phyloP scores from a whole-genome alignment of 1,284 basidiomycete genomes.

The Ustilago vetiveriae region DNA sequence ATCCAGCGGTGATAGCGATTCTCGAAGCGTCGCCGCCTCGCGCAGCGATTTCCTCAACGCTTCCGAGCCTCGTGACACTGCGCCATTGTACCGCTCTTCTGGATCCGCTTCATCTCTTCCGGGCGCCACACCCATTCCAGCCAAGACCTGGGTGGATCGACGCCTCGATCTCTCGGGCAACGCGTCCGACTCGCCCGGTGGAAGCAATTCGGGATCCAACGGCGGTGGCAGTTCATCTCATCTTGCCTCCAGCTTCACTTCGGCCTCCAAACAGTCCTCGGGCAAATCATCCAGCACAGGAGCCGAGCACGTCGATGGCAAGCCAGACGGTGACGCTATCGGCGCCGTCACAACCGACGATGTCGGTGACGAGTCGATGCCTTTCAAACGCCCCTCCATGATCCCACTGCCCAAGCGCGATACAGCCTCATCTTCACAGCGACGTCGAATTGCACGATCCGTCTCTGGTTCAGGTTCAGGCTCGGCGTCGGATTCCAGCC shows the following conservation, averaged over 20 bases:
- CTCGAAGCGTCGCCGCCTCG: slow-evolving; percentile 28
- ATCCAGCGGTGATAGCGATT: neutral
- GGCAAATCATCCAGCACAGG: slow-evolving; percentile 30
- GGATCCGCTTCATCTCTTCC: slow-evolving; percentile 6
- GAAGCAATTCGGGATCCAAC: slow-evolving; percentile 40
- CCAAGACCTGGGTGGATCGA: slow-evolving; percentile 39
- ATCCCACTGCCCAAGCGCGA: slow-evolving; percentile 18
- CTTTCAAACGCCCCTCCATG: slow-evolving; percentile 20
- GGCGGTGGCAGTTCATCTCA: slow-evolving; percentile 32
- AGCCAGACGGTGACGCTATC: slow-evolving; percentile 16
- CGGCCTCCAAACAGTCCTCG: slow-evolving; percentile 32
- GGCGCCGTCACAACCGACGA: slow-evolving; percentile 23
- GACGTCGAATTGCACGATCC: slow-evolving; percentile 10
- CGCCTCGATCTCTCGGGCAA: slow-evolving; percentile 34
- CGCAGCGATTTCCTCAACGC: slow-evolving; percentile 35
- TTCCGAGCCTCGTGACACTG: slow-evolving; percentile 32
- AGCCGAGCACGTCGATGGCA: slow-evolving; percentile 20
- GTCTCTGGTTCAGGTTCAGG: slow-evolving; percentile 22
- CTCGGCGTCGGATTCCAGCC: slow-evolving; percentile 20
- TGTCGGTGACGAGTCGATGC: slow-evolving; percentile 12
- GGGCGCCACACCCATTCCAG: slow-evolving; percentile 7
- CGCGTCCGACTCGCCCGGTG: slow-evolving; percentile 32
- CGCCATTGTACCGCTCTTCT: slow-evolving; percentile 18
- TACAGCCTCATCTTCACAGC: neutral
- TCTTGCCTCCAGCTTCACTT: slow-evolving; percentile 39